Base-by-base conservation (phyloP, 768 basidiomycete species). In the Cyathus striatus region DNA sequence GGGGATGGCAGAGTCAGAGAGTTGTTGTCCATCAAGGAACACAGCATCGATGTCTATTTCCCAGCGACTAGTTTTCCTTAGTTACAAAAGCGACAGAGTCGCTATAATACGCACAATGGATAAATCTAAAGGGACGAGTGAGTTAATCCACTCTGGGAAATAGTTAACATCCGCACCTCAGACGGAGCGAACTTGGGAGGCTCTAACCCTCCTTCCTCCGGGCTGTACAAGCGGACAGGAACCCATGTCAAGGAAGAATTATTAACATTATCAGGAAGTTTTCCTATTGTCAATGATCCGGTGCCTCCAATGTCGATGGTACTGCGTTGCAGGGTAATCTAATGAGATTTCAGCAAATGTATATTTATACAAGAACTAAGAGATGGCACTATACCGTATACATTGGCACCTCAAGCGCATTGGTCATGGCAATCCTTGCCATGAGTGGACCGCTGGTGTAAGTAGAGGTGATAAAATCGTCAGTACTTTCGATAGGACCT, bases 21-120 rank as follows among this genome's bases (percentile, higher is more conserved):
- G 57, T 51, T 66, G 67, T 44, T 70, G 48, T 13, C 79, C 83
- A 48, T 86, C 77, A 25, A 87, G 64, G 55, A 68, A 86, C 6
- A 86, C 81, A 34, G 70, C 78, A 34, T 83, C 83, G 4, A 86
- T 51, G 3, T 77, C 71, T 21, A 86, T 72, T 54, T 87, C 84
- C 84, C 85, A 86, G 7, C 72, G 69, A 45, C 65, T 66, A 45
- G 27, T 32, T 32, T 32, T 32, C 30, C 12, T 17, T 16, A 2
- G 38, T 22, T 13, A 14, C 23, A 33, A 38, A 20, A 24, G 5
- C 12, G 4, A 26, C 25, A 23, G 13, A 22, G n/a, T 2, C 2
- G 24, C 17, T 22, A 12, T 20, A 25, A 20, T 7, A 56, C 62
- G 12, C 47, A 68, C 64, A 63, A 63, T 33, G 70, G 66, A 53